Evolutionary conservation across 805 yeast species (phyloP), one percentile per base, ranked within the genome.

Genomic region (Spathaspora hagerdaliae): DNA sequence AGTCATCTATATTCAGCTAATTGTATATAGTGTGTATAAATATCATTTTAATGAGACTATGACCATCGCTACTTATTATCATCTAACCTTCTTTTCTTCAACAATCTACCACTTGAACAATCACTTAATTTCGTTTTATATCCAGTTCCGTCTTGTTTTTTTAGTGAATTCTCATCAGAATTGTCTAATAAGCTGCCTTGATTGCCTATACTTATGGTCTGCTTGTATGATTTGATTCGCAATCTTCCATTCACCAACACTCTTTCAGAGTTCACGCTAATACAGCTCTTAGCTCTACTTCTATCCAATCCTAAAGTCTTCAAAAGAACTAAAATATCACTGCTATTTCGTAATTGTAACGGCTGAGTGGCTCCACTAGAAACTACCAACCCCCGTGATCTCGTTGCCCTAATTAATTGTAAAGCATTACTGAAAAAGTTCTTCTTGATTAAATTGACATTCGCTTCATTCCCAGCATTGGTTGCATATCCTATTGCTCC

Each of bases 321-420:
- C 31, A 86, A 65, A 40, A 94, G 65, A 47, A 82, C 85, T 11
- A 79, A 71, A 6, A 88, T 75, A 56, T 94, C 96, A 38, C 76
- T 70, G 34, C 81, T 78, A 29, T 82, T 78, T 50, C 98, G 71
- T n/a, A 81, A 65, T 37, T 80, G 81, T 31, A 80, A 59, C 1
- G 85, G 73, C 27, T 65, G 60, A 2, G 55, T 47, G 0, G 94
- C 87, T 2, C 96, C 97, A 56, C 92, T 81, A 10, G 92, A 79
- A 5, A 89, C 71, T 2, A 94, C 74, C 13, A 94, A 58, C 0
- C 97, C 97, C 37, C 89, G 76, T 13, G 81, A 77, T 52, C 99
- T 73, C 0, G 96, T 78, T 10, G 96, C 88, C 51, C 99, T 68
- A 9, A 89, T 75, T 12, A 94, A 75, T 55, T 87, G 83, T 45